These are phyloP conservation scores for Vigna unguiculata DNA, from an alignment of 306 rosid species.

Conservation along the genomic window DNA sequence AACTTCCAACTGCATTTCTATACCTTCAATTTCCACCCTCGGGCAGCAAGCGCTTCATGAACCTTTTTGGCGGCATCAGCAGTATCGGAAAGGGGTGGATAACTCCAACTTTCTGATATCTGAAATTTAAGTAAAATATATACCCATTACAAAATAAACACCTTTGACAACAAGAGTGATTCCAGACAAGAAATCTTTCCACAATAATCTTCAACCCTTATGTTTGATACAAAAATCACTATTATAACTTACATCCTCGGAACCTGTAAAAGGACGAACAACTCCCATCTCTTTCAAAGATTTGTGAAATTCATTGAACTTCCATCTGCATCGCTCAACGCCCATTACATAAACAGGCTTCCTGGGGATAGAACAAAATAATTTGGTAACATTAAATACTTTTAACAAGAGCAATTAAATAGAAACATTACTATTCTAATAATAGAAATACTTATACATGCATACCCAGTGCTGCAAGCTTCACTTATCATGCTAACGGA, in stretches of 20 bases:
- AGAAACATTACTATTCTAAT: background rate
- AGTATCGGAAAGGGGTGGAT: conserved; percentile 90
- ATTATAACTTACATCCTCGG: conserved; percentile 81
- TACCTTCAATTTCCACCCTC: conserved; percentile 89
- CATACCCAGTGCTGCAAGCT: conserved; percentile 99
- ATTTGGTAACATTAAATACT: conserved; percentile 2
- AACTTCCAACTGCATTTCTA: conserved; percentile 44
- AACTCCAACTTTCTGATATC: conserved; percentile 98
- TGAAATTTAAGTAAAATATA: conserved; percentile 45
- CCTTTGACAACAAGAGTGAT: conserved; percentile 7
- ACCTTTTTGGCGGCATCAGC: conserved; percentile 84
- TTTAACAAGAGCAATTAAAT: conserved; percentile 18
- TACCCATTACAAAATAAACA: conserved; percentile 7
- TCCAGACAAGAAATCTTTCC: conserved; percentile 26
- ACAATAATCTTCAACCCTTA: conserved; percentile 32
- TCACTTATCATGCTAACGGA: conserved; percentile 93
- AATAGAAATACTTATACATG: conserved; percentile 31
- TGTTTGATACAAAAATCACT: background rate
- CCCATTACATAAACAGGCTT: conserved; percentile 90
- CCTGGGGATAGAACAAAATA: conserved; percentile 55
- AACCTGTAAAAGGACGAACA: conserved; percentile 87
- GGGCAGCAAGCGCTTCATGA: conserved; percentile 75
- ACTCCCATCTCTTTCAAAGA: conserved; percentile 77
- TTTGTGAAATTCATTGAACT: conserved; percentile 79
- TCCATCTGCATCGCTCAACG: conserved; percentile 88